Base-by-base conservation (phyloP, 768 basidiomycete species). In the Amanita brunnescens region DNA sequence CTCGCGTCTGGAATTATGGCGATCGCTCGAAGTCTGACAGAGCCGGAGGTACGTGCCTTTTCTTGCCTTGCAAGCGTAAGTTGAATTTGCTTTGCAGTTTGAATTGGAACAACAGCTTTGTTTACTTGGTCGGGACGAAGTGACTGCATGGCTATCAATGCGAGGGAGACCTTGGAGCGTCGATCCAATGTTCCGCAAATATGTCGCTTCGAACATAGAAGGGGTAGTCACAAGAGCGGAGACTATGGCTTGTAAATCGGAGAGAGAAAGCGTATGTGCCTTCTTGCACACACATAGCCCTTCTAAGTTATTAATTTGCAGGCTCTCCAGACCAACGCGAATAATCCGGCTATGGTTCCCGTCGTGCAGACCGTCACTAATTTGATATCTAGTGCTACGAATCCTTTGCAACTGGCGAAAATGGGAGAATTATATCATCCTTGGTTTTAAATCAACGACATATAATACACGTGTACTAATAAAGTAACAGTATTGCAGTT, bases 71-170 rank as follows among this genome's bases (percentile, higher is more conserved):
- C 40, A 18, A 32, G 9, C 23, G 50, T 18, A 55, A 51, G 39
- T 35, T 7, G 4, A 48, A 46, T 23, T 39, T 58, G 35, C 56
- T 50, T 43, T 49, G 3, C 46, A 95, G 88, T 94, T 85, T 64
- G 91, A 97, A 55, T 72, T 99, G 54, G 93, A 96, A 55, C 87
- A 91, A 59, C 90, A 91, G 53, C 77, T 99, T 4, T 88, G 87
- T 56, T 73, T 99, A 47, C 95, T 95, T 63, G 81, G 90, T 23
- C 80, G 93, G 38, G 96, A 99, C 61, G 96, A 99, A 68, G 87
- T 97, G 40, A 75, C 83, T 58, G 74, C 78, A 9, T 91, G 88
- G 87, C 62, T 87, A 55, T 64, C 68, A n/a, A 74, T 77, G 54
- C 76, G 78, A 47, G 74, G 73, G 49, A 76, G 79, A 46, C 75